phyloP scores from a whole-genome alignment of 169 alveolate genomes.

The Plasmodium yoelii region DNA sequence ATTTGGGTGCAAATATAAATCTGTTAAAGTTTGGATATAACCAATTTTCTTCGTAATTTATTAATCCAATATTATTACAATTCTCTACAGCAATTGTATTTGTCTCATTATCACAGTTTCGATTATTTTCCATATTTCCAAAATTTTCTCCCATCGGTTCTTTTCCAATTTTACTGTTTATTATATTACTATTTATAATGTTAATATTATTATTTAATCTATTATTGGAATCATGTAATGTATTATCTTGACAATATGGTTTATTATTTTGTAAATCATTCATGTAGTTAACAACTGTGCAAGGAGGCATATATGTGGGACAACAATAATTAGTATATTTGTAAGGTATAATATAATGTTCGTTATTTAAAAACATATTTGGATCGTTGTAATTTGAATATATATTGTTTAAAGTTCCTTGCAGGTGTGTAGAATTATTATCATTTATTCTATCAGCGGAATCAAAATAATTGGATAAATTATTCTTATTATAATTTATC shows the following conservation, averaged over 20 bases:
- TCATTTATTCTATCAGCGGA: constrained; percentile 21
- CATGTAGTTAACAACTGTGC: constrained; percentile 18
- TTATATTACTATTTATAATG: neutral
- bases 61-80: neutral
- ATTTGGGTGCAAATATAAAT: constrained; percentile 8
- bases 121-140: neutral
- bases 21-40: constrained; percentile 9
- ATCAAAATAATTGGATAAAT: constrained; percentile 12
- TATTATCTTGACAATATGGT: neutral
- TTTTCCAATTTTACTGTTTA: neutral
- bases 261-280: constrained; percentile 5
- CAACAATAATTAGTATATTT: constrained; percentile 22
- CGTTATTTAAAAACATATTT: constrained; percentile 8
- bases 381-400: constrained; percentile 20
- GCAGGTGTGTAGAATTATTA: neutral
- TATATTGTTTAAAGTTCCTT: constrained; percentile 7
- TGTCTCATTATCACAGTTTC: neutral
- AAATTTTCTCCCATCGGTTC: neutral
- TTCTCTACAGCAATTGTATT: neutral
- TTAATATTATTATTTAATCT: neutral
- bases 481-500: constrained; percentile 28
- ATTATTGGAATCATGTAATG: neutral
- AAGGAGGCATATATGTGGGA: constrained; percentile 25
- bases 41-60: constrained; percentile 11
- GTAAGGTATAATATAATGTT: constrained; percentile 21